phyloP scores from a whole-genome alignment of 805 yeast genomes.

The Myxozyma neotropica region DNA sequence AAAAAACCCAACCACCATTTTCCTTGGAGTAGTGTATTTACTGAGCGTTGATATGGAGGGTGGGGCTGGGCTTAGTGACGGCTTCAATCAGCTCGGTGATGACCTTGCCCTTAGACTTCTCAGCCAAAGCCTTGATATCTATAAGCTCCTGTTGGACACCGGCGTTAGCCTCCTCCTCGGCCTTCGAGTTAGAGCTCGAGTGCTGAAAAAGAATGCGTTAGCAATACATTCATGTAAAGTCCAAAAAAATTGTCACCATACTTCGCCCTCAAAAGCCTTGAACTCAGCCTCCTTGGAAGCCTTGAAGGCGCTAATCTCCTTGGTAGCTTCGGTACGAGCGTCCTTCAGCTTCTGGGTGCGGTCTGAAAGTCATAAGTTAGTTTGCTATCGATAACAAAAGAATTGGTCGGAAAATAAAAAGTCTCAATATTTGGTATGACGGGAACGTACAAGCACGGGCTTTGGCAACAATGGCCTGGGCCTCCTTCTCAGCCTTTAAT shows the following conservation, averaged over 20 bases:
- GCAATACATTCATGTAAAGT: not conserved
- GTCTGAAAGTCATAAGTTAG: constrained; percentile 43
- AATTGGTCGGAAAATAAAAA: constrained; percentile 35
- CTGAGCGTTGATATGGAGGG: constrained; percentile 76
- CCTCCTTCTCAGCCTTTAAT: constrained; percentile 84
- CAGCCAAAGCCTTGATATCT: constrained; percentile 65
- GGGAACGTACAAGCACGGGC: constrained; percentile 76
- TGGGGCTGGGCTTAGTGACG: constrained; percentile 76
- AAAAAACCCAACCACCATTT: not conserved
- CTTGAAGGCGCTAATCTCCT: constrained; percentile 86
- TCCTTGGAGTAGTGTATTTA: constrained; percentile 1
- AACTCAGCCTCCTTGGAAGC: constrained; percentile 80
- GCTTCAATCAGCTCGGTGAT: constrained; percentile 78
- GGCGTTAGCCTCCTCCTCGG: constrained; percentile 77
- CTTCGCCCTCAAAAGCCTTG: constrained; percentile 65
- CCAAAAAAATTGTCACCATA: constrained; percentile 32
- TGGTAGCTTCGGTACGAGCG: constrained; percentile 89
- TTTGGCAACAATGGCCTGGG: constrained; percentile 91
- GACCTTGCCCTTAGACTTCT: constrained; percentile 65
- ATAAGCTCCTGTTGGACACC: constrained; percentile 71
- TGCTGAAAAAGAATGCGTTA: constrained; percentile 44
- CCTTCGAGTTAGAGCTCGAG: constrained; percentile 71
- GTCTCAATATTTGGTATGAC: constrained; percentile 34
- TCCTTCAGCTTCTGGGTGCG: constrained; percentile 88
- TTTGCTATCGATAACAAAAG: too few species aligned